Percentiles rank a stretch among this genome's conserved stretches.
Evolutionary conservation across 129 eudicot genomes (phyloP).

Genomic region (Calendula officinalis): DNA sequence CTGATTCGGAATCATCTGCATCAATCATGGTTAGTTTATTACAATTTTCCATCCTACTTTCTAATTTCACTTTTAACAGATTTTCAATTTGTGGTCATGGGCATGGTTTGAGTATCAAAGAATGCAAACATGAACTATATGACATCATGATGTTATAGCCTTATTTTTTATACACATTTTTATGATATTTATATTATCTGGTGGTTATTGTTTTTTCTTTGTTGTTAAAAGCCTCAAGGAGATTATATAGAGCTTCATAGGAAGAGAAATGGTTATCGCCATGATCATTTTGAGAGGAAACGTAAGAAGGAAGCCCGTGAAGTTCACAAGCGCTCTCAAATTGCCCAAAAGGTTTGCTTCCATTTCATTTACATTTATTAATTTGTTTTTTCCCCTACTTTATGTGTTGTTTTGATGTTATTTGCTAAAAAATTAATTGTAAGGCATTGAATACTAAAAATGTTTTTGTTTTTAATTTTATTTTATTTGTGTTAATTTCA

Average conservation of each 20-base stretch:
- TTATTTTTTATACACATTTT: not conserved
- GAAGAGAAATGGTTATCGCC: conserved; percentile 90
- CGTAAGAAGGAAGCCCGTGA: conserved; percentile 98
- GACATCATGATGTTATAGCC: not conserved
- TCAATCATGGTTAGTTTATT: too few species aligned
- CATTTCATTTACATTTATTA: not conserved
- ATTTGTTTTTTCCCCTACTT: not conserved
- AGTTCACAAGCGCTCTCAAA: conserved; percentile 74
- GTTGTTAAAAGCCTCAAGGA: conserved; percentile 78
- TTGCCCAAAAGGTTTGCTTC: conserved; percentile 56
- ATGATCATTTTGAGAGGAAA: conserved; percentile 85
- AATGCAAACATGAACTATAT: not conserved
- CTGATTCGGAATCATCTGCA: too few species aligned
- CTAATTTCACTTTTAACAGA: too few species aligned
- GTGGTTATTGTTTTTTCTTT: not conserved
- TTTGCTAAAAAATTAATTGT: not conserved
- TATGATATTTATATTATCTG: not conserved
- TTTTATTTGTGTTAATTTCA: conserved; percentile 20
- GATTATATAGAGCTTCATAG: conserved; percentile 85
- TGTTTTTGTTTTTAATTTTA: not conserved
- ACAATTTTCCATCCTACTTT: too few species aligned
- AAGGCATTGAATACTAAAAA: not conserved
- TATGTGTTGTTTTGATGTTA: not conserved
- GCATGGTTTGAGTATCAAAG: too few species aligned
- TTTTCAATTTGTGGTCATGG: too few species aligned